These are phyloP conservation scores for Pseudonitzschia multiseries DNA, from an alignment of 108 stramenopile species.

Conservation along the genomic window DNA sequence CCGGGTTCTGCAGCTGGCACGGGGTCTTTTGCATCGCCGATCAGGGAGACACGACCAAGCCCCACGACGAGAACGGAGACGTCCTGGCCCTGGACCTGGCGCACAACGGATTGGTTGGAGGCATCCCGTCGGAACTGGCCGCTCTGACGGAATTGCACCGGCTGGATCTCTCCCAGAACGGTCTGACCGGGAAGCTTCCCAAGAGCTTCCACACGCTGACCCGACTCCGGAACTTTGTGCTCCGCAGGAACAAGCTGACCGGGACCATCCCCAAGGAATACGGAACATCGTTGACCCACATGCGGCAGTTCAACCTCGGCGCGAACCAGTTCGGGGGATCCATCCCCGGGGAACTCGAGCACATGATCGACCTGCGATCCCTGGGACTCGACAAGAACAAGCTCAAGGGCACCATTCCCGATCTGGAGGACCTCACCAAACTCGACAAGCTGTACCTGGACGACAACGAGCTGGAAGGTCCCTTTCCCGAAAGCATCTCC, in stretches of 20 bases:
- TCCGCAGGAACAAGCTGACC: conserved; percentile 23
- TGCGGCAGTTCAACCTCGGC: conserved; percentile 38
- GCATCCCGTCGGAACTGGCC: conserved; percentile 38
- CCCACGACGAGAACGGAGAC: neutral
- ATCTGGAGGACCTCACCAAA: neutral
- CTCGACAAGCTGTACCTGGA: conserved; percentile 17
- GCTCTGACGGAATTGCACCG: conserved; percentile 14
- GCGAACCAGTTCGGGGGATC: conserved; percentile 42
- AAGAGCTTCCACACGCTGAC: conserved; percentile 11
- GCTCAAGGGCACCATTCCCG: conserved; percentile 20
- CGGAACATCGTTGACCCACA: conserved; percentile 22
- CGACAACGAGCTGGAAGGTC: conserved; percentile 30
- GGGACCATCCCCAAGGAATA: conserved; percentile 33
- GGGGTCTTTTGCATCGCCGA: conserved; percentile 37
- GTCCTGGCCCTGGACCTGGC: conserved; percentile 21
- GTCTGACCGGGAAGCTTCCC: conserved; percentile 31
- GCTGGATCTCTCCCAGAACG: conserved; percentile 27
- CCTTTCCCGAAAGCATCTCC: conserved; percentile 28
- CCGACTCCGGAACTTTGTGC: conserved; percentile 16
- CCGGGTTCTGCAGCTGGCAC: conserved; percentile 46
- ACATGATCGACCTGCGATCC: conserved; percentile 3
- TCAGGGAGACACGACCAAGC: neutral
- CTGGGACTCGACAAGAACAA: conserved; percentile 28
- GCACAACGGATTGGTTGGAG: conserved; percentile 28
- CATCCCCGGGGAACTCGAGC: conserved; percentile 34